These are phyloP conservation scores for Neofusicoccum sp. DNA, from an alignment of 2,329 filamentous ascomycete genomes.

Conservation along the genomic window DNA sequence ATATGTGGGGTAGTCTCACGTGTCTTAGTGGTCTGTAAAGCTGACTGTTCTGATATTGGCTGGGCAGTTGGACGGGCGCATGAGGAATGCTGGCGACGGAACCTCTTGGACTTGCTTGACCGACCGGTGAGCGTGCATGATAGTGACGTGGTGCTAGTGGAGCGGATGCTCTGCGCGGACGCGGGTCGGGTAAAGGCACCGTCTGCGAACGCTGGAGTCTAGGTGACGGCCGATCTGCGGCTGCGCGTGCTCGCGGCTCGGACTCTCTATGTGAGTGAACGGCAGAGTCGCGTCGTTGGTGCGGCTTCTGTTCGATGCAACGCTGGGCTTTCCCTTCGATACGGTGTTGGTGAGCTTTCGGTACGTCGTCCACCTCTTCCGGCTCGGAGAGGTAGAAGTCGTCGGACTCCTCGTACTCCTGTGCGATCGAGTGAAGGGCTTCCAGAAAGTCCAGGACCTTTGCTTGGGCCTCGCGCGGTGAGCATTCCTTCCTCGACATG, in stretches of 20 bases:
- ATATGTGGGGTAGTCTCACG: neutral
- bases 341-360: neutral
- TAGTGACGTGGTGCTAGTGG: slow-evolving; percentile 1
- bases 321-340: neutral
- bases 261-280: neutral
- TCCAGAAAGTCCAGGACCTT: slow-evolving; percentile 16
- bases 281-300: slow-evolving; percentile 4
- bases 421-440: slow-evolving; percentile 7
- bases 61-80: neutral
- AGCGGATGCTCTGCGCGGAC: neutral
- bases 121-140: neutral
- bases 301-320: neutral
- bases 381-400: slow-evolving; percentile 9
- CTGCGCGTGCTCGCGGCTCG: neutral
- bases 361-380: neutral
- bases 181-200: neutral
- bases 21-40: slow-evolving; percentile 8
- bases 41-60: slow-evolving; percentile 12
- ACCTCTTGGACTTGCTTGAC: neutral
- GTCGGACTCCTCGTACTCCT: neutral
- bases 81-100: neutral
- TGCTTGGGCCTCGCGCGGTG: slow-evolving; percentile 12
- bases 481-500: neutral
- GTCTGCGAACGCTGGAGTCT: neutral
- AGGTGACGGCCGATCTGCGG: neutral